phyloP scores from a whole-genome alignment of 176 grass and related monocot species.

The Paspalum vaginatum region DNA sequence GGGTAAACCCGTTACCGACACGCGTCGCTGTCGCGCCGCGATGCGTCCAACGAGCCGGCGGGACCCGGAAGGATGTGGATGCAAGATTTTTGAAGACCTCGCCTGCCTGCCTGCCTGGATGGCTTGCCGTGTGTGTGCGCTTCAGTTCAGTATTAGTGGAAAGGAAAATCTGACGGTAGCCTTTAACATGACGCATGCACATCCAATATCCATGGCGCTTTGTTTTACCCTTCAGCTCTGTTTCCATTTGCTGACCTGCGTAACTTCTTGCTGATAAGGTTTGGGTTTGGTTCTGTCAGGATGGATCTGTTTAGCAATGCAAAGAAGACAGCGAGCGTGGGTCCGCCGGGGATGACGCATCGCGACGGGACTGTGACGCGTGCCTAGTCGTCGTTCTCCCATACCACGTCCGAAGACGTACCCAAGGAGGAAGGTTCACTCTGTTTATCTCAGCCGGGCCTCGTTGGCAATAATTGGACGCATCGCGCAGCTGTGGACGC shows the following conservation, averaged over 20 bases:
- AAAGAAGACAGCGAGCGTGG: not conserved
- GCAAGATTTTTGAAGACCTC: constrained; percentile 28
- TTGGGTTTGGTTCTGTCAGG: not conserved
- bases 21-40: constrained; percentile 35
- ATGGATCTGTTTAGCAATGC: not conserved
- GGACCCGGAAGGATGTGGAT: constrained; percentile 42
- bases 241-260: not conserved
- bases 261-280: not conserved
- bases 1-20: constrained; percentile 30
- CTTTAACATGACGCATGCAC: not conserved
- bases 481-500: constrained; percentile 31
- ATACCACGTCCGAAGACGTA: not conserved
- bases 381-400: not conserved
- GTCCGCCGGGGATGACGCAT: not conserved
- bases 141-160: not conserved
- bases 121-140: not conserved
- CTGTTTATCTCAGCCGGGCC: not conserved
- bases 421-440: not conserved
- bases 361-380: not conserved
- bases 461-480: constrained; percentile 21
- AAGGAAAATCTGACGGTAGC: not conserved
- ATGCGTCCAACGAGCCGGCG: constrained; percentile 6
- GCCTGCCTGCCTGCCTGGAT: not conserved
- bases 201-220: not conserved
- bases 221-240: not conserved